Percentiles rank a stretch among this genome's conserved stretches.
phyloP scores from a whole-genome alignment of 1,139 yeast genomes.

The Debaryomyces fabryi region DNA sequence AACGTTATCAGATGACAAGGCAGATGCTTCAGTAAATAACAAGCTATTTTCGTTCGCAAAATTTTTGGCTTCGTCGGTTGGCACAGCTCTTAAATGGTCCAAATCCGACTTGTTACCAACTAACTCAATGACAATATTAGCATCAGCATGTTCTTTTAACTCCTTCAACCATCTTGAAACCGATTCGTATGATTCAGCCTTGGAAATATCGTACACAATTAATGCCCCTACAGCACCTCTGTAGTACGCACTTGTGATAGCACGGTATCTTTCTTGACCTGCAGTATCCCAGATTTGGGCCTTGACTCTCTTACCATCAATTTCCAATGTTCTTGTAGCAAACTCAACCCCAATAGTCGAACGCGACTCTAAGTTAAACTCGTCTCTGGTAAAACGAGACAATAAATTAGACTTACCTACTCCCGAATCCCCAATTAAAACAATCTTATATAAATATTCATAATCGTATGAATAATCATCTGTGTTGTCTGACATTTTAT shows the following conservation, averaged over 20 bases:
- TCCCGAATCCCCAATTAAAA: slow-evolving; percentile 95
- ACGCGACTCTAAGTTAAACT: slow-evolving; percentile 90
- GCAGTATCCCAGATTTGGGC: slow-evolving; percentile 99
- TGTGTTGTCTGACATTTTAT: slow-evolving; percentile 45
- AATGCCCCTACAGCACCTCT: slow-evolving; percentile 98
- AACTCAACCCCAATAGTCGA: slow-evolving; percentile 98
- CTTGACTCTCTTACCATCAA: slow-evolving; percentile 92
- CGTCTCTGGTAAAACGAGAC: slow-evolving; percentile 93
- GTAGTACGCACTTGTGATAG: slow-evolving; percentile 95
- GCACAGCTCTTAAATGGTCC: slow-evolving; percentile 94
- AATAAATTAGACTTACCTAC: slow-evolving; percentile 95
- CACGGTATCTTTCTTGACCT: slow-evolving; percentile 97
- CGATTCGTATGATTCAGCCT: slow-evolving; percentile 89
- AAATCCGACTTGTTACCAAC: slow-evolving; percentile 89
- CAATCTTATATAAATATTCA: slow-evolving; percentile 94
- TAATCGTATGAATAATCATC: slow-evolving; percentile 90
- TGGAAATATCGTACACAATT: slow-evolving; percentile 92
- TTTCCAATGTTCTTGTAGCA: slow-evolving; percentile 93
- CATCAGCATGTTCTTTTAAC: slow-evolving; percentile 94
- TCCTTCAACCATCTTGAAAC: slow-evolving; percentile 96
- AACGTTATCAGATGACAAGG: slow-evolving; percentile 91
- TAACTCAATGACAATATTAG: slow-evolving; percentile 92
- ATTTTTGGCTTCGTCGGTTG: slow-evolving; percentile 95
- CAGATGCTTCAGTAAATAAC: slow-evolving; percentile 96
- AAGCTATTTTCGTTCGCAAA: slow-evolving; percentile 93